Base-by-base conservation (phyloP, 495 filamentous ascomycete genomes). In the Xylaria castorea region DNA sequence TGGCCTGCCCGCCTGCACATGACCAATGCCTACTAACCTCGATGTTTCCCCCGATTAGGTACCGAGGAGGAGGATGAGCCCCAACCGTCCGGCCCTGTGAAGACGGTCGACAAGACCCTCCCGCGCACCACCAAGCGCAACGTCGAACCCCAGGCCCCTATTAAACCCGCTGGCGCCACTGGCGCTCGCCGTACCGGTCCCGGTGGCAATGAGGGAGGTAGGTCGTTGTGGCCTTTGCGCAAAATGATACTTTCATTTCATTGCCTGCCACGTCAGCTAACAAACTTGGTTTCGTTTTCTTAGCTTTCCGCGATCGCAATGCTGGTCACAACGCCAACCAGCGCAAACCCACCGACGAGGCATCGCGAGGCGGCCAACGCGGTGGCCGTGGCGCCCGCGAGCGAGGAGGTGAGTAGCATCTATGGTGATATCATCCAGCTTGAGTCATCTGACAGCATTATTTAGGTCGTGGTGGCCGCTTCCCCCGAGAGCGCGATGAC, bases 241-340 rank as follows among this genome's bases (percentile, higher is more conserved):
- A 5, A 3, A 51, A 14, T 34, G 18, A 22, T 0, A 22, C 16
- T 4, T 16, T 38, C 16, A 30, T 20, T 48, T 18, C 25, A 34
- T 18, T 18, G 50, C 22, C 38, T 9, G 40, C 30, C 8, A 60
- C n/a, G 12, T 55, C 9, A 32, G 55, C 70, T 76, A 69, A 76
- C 62, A 32, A 42, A 16, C n/a, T 22, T 61, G 11, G 9, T 36
- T 51, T 25, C 66, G 46, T 48, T 36, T 55, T 25, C 70, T 32
- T 77, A 98, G 95, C 93, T 81, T 97, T 93, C 91, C 94, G 92
- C 82, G 94, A 98, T 84, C 93, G 93, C 80, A 90, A 91, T 74
- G 94, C 93, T 78, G 96, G 94, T 74, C 85, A 89, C 76, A 85
- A 87, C 72, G 91, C 88, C 87, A 98, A 98, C 88, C 93, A 93